Evolutionary conservation across 2,329 filamentous ascomycete genomes (phyloP).

Genomic region (Tolypocladium ophioglossoides): DNA sequence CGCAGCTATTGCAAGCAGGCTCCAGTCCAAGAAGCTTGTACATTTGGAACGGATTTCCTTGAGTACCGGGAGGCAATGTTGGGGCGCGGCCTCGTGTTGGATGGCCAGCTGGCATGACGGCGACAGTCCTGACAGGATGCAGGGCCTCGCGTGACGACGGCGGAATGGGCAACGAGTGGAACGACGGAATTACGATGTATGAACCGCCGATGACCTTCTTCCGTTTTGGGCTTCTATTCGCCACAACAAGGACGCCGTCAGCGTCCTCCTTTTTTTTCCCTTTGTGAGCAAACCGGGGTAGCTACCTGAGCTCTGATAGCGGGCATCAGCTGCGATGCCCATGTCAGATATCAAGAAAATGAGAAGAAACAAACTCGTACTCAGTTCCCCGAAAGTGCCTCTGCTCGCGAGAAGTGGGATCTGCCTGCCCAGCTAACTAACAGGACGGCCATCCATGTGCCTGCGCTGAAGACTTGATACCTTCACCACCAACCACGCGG

Average conservation of each 20-base stretch:
- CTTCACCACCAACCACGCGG: neutral
- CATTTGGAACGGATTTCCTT: neutral
- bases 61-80: neutral
- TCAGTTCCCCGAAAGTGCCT: no score
- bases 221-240: neutral
- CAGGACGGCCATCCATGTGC: no score
- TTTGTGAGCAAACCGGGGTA: neutral
- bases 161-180: neutral
- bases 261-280: neutral
- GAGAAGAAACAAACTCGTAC: neutral
- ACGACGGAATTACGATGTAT: neutral
- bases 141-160: neutral
- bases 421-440: neutral
- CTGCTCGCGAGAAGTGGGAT: neutral
- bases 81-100: neutral
- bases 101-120: neutral
- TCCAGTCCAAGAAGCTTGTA: slow-evolving; percentile 2
- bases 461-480: neutral
- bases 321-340: neutral
- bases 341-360: neutral
- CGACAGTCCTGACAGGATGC: neutral
- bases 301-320: neutral
- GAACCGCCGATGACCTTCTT: neutral
- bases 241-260: neutral
- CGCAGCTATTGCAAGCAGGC: neutral